Base-by-base conservation (phyloP, 2,329 filamentous ascomycete species). In the Colletotrichum sansevieriae region DNA sequence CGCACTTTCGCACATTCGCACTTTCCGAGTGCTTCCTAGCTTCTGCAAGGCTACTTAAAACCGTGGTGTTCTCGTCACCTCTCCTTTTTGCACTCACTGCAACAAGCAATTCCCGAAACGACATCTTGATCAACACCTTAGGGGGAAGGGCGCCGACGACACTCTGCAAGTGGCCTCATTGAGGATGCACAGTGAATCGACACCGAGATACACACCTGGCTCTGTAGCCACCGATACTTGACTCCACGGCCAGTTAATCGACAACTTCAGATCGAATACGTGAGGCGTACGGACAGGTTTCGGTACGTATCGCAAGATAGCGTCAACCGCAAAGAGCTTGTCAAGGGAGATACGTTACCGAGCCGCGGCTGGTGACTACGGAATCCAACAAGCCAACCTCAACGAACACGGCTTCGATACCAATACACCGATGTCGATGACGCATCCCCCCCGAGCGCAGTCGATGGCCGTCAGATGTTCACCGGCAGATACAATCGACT, bases 1-100 rank as follows among this genome's bases (percentile, higher is more conserved):
- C 58, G 57, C 57, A 60, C 43, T 43, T 60, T 18, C 18, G 18
- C 18, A 18, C 22, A 22, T 22, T 61, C 58, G 46, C 46, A 61
- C 46, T 43, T 13, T 52, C 58, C 58, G 58, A 9, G 8, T n/a
- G 46, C 20, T 25, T 29, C 44, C 37, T 10, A 6, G 15, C 20
- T 9, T 18, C 22, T 10, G 41, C 55, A 22, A 61, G 20, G 33
- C 58, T 61, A 61, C 58, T 51, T 43, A 33, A 51, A 10, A 13
- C 58, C n/a, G 29, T 35, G 13, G 11, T 47, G 29, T 20, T 29
- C 46, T 37, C 11, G 7, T 25, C 2, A n/a, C 2, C 8, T 20
- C 33, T 47, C 25, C 35, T 47, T 43, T 39, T 43, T 10, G 9
- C 4, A 25, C 25, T 35, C 25, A n/a, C 49, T 33, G 25, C 25